Conservation (phyloP, 2,329 filamentous ascomycete species). For the Diaporthe vaccinii region DNA sequence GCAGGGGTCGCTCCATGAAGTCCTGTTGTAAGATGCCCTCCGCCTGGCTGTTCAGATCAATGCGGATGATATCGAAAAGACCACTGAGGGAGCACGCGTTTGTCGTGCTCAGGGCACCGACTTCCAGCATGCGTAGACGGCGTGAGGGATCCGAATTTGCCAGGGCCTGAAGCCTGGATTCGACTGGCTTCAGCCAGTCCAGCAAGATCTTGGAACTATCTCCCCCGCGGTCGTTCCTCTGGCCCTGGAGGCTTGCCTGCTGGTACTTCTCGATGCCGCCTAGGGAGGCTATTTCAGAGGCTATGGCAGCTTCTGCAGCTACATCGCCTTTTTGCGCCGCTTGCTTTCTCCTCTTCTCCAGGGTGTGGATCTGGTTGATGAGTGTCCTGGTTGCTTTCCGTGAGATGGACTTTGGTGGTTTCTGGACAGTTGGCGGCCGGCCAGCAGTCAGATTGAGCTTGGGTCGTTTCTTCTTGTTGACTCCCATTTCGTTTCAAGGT, state of each 20-base stretch:
- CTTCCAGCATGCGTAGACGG: conserved; percentile 80
- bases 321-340: conserved; percentile 68
- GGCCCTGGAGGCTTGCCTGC: conserved; percentile 76
- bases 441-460: conserved; percentile 61
- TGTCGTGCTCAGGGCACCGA: conserved; percentile 85
- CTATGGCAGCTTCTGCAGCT: conserved; percentile 59
- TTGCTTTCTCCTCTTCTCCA: conserved; percentile 73
- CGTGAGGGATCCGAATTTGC: conserved; percentile 34
- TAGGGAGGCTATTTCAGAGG: conserved; percentile 67
- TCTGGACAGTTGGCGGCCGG: conserved; percentile 68
- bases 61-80: conserved; percentile 81
- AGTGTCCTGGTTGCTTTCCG: conserved; percentile 74
- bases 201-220: conserved; percentile 76
- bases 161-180: conserved; percentile 42
- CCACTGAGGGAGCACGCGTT: conserved; percentile 86
- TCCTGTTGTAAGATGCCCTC: conserved; percentile 88
- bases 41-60: conserved; percentile 91
- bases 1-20: conserved; percentile 90
- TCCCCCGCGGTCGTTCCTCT: conserved; percentile 74
- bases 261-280: conserved; percentile 76
- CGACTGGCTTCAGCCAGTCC: conserved; percentile 68
- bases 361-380: conserved; percentile 75
- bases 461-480: conserved; percentile 58
- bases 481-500: conserved; percentile 55
- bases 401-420: conserved; percentile 69